Evolutionary conservation across 2,329 filamentous ascomycete genomes (phyloP).

Genomic region (Sordariomycetes sp.): DNA sequence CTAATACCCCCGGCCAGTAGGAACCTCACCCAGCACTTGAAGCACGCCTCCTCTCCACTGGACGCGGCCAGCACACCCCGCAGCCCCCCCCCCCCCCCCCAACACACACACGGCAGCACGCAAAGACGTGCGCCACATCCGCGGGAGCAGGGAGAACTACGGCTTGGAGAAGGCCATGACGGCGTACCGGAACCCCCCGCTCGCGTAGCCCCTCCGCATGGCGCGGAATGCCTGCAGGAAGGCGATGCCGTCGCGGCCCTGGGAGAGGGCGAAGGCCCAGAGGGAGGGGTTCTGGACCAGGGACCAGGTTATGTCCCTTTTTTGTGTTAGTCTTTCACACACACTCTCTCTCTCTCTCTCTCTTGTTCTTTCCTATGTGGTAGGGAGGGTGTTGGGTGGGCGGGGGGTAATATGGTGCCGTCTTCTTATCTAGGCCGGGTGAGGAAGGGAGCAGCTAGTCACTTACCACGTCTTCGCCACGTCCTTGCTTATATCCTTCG

Average conservation of each 20-base stretch:
- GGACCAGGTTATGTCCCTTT: conserved; percentile 49
- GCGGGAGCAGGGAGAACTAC: background rate
- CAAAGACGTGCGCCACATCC: too few relatives aligned
- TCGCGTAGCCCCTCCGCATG: conserved; percentile 45
- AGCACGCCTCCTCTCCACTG: too few relatives aligned
- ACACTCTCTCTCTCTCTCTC: too few relatives aligned
- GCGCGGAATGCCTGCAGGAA: conserved; percentile 48
- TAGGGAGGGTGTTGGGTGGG: background rate
- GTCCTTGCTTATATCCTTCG: conserved; percentile 42
- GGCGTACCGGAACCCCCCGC: conserved; percentile 43
- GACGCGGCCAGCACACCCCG: too few relatives aligned
- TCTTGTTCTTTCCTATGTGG: too few relatives aligned
- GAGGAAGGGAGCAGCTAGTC: conserved; percentile 5
- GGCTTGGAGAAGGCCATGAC: conserved; percentile 41
- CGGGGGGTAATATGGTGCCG: too few relatives aligned
- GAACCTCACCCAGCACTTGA: too few relatives aligned
- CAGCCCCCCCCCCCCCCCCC: too few relatives aligned
- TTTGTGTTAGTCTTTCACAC: background rate
- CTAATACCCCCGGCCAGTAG: too few relatives aligned
- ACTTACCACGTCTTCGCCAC: conserved; percentile 45
- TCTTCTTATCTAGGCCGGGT: too few relatives aligned
- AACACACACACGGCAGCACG: too few relatives aligned
- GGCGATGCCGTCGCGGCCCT: conserved; percentile 45
- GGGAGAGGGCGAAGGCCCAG: conserved; percentile 47
- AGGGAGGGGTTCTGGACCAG: conserved; percentile 45